Evolutionary conservation across 495 filamentous ascomycete genomes (phyloP), one percentile per base, ranked within the genome.

Genomic region (Xylaria grammica): DNA sequence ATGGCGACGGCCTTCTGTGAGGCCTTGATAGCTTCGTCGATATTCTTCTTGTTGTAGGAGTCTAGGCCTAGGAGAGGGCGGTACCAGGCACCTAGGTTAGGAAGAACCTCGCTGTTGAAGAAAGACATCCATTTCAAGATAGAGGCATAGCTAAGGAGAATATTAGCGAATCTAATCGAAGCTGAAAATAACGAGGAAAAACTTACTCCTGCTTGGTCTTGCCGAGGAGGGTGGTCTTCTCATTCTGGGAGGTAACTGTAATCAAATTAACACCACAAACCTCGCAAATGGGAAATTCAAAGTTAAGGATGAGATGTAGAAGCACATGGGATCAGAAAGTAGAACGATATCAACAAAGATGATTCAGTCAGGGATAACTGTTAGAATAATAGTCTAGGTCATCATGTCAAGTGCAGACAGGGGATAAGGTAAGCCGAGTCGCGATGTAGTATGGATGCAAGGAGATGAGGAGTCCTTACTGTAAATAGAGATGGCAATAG

Each of bases 321-420:
- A 38, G 63, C 63, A 60, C 27, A 44, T 29, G 15, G 17, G 63
- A 77, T 86, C 84, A 86, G 84, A 86, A 85, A 80, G 77, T 84
- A 84, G 78, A 81, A 76, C 66, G 79, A 74, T 68, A 86, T 94
- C 91, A 92, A 96, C 92, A 94, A 70, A 76, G 79, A 83, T 77
- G 75, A 78, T 96, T 97, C 91, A 95, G 94, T 89, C 91, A 97
- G 94, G 94, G 94, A 97, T 97, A 97, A 97, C 94, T 96, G 90
- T 86, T 85, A 77, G 82, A 79, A 82, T 56, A 84, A 81, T 84
- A 81, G 81, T 84, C 84, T 80, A 76, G 74, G 69, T 96, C 93
- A 96, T 96, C 92, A 92, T 89, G 71, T 67, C 62, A 61, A 66
- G 50, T 67, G 74, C 80, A 67, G 65, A 24, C n/a, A n/a, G n/a